Evolutionary conservation across 2,329 filamentous ascomycete genomes (phyloP).

Genomic region (Microcera coccophila): DNA sequence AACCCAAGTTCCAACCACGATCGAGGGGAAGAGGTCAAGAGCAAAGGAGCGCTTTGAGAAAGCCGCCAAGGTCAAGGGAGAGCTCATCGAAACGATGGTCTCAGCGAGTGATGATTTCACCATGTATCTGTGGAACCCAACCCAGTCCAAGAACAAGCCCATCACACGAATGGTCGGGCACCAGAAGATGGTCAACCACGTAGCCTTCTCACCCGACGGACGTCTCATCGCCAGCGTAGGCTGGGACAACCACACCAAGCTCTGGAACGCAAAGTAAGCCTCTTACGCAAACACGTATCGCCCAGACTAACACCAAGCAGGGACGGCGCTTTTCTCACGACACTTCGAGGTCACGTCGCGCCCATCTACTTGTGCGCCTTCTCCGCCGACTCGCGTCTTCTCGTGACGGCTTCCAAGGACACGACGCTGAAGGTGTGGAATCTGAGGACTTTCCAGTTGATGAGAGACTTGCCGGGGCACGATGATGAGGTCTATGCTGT

Average conservation of each 20-base stretch:
- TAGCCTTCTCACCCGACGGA: constrained; percentile 89
- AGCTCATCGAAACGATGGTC: constrained; percentile 77
- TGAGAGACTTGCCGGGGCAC: constrained; percentile 79
- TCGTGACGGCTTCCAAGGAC: constrained; percentile 87
- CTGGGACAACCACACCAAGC: constrained; percentile 92
- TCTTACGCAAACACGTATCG: neutral
- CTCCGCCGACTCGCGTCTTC: constrained; percentile 82
- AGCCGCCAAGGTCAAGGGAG: constrained; percentile 71
- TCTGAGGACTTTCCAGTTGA: constrained; percentile 76
- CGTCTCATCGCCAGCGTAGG: constrained; percentile 79
- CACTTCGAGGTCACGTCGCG: constrained; percentile 80
- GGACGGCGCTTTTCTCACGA: constrained; percentile 76
- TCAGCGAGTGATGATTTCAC: constrained; percentile 95
- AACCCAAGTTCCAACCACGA: constrained; percentile 61
- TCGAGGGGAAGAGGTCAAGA: constrained; percentile 67
- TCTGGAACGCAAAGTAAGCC: constrained; percentile 70
- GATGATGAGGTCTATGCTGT: constrained; percentile 91
- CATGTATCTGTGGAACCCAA: constrained; percentile 91
- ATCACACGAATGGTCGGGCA: constrained; percentile 87
- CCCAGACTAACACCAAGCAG: constrained; percentile 31
- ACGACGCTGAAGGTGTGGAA: constrained; percentile 96
- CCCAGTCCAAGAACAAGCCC: constrained; percentile 72
- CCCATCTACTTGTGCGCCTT: constrained; percentile 92
- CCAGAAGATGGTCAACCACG: constrained; percentile 94
- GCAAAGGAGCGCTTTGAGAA: constrained; percentile 82